Conservation (phyloP, 805 yeast species). For the Ogataea henricii region DNA sequence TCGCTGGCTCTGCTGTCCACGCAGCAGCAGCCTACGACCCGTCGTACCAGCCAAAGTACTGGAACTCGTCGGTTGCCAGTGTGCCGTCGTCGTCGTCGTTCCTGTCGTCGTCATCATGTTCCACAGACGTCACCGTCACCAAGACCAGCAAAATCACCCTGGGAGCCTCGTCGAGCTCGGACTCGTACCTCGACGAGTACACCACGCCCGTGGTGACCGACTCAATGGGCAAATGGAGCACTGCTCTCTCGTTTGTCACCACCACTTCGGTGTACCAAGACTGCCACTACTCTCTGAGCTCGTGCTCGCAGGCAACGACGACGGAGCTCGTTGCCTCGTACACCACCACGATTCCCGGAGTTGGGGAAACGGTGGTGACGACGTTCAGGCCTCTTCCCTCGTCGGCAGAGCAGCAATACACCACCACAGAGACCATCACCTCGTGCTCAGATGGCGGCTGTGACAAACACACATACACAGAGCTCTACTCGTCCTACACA, state of each 20-base stretch:
- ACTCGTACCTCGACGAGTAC: slow-evolving; percentile 16
- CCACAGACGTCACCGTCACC: slow-evolving; percentile 23
- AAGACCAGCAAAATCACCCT: slow-evolving; percentile 18
- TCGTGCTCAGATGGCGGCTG: slow-evolving; percentile 9
- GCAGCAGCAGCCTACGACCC: slow-evolving; percentile 13
- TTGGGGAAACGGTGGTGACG: slow-evolving; percentile 22
- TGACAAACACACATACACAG: slow-evolving; percentile 15
- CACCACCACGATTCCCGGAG: slow-evolving; percentile 23
- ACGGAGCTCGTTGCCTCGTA: slow-evolving; percentile 29
- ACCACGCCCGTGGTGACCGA: slow-evolving; percentile 24
- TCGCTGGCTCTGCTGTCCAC: slow-evolving; percentile 9
- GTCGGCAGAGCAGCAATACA: slow-evolving; percentile 12
- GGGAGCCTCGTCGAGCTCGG: slow-evolving; percentile 10
- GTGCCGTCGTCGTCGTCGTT: no score
- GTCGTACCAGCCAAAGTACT: slow-evolving; percentile 17
- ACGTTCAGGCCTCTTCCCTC: slow-evolving; percentile 16
- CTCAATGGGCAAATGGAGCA: slow-evolving; percentile 12
- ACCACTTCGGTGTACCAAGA: slow-evolving; percentile 24
- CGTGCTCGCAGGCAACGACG: slow-evolving; percentile 27
- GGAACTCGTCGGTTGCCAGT: slow-evolving; percentile 20
- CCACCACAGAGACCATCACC: slow-evolving; percentile 14
- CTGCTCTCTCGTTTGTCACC: slow-evolving; percentile 20
- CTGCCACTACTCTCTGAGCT: slow-evolving; percentile 20
- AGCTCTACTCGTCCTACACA: slow-evolving; percentile 23
- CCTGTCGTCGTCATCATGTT: no score